These are phyloP conservation scores for Primulina eburnea DNA, from an alignment of 257 asterid genomes.

Conservation along the genomic window DNA sequence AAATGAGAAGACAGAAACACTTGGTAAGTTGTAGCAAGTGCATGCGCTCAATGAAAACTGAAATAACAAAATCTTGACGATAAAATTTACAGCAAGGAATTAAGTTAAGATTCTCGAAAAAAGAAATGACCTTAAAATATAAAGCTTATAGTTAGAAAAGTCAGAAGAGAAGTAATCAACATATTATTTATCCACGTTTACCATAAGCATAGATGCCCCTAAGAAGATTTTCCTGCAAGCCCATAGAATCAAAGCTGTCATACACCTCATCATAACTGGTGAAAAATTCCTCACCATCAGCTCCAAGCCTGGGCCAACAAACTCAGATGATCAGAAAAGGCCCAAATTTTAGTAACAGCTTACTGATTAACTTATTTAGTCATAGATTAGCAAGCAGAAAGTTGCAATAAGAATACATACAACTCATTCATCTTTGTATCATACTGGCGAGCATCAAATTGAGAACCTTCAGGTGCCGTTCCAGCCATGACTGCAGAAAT, in stretches of 20 bases:
- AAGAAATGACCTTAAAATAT: background rate
- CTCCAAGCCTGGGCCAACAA: conserved; percentile 38
- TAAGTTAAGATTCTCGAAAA: background rate
- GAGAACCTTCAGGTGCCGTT: conserved; percentile 45
- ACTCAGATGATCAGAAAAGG: conserved; percentile 2
- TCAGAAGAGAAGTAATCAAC: background rate
- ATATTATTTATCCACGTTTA: conserved; percentile 13
- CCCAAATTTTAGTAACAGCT: background rate
- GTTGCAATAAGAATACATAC: conserved; percentile 26
- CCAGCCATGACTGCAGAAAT: conserved; percentile 44
- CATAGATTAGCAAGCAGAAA: conserved; percentile 2
- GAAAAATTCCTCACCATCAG: conserved; percentile 49
- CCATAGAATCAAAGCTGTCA: conserved; percentile 61
- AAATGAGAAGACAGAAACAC: conserved; percentile 1
- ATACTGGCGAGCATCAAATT: conserved; percentile 43
- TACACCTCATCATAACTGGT: conserved; percentile 58
- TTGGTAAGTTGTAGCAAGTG: background rate
- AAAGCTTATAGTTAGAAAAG: background rate
- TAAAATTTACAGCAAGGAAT: background rate
- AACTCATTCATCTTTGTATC: conserved; percentile 45
- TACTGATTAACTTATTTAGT: background rate
- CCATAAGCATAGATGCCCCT: conserved; percentile 68
- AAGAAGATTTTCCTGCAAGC: conserved; percentile 54
- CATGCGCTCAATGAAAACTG: background rate
- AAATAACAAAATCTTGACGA: no score